Percentiles rank a stretch among this genome's conserved stretches.
Conservation (phyloP, 257 asterid genomes). For the Nicotiana tabacum region DNA sequence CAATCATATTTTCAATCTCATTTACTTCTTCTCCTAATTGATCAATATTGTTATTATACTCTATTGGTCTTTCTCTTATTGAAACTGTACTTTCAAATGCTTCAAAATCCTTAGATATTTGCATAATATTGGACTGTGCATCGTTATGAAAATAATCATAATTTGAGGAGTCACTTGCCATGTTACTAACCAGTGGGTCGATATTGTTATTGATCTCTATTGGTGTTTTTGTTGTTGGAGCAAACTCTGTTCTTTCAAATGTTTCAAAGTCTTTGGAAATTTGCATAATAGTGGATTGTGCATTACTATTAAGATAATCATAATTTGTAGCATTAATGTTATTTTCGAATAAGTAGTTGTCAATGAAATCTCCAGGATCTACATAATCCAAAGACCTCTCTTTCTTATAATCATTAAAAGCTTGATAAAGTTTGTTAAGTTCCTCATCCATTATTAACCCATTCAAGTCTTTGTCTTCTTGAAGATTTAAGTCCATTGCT, state of each 20-base stretch:
- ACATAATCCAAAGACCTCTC: neutral
- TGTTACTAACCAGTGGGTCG: too few relatives aligned
- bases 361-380: neutral
- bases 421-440: slow-evolving; percentile 7
- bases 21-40: neutral
- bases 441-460: neutral
- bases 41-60: neutral
- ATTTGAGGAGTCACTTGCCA: neutral
- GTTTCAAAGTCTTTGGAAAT: neutral
- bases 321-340: neutral
- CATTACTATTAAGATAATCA: neutral
- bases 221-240: neutral
- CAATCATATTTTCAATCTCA: neutral
- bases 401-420: slow-evolving; percentile 5
- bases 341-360: neutral
- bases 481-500: neutral
- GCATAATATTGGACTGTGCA: neutral
- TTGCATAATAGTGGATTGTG: neutral
- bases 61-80: neutral
- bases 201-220: neutral
- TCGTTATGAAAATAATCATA: neutral
- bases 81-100: neutral
- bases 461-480: neutral
- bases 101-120: slow-evolving; percentile 1
- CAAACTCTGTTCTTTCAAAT: neutral